A percentile compares a stretch with the other conserved stretches of the same genome.
Conservation (phyloP, 2,329 filamentous ascomycete species). For the Monilinia aucupariae region DNA sequence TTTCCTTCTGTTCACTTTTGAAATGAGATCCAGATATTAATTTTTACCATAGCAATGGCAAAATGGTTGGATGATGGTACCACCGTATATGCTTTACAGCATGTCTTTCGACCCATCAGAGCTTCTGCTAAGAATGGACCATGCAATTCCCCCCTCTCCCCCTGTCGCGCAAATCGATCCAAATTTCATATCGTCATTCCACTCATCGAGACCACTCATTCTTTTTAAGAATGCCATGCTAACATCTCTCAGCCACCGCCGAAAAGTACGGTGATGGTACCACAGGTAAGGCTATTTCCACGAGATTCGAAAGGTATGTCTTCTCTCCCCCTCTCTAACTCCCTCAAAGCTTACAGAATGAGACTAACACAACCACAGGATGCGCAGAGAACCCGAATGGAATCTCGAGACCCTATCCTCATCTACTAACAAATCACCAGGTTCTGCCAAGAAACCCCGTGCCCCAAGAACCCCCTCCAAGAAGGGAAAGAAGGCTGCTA, state of each 20-base stretch:
- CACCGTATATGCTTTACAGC: constrained; percentile 28
- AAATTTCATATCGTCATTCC: constrained; percentile 19
- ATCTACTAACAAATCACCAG: constrained; percentile 19
- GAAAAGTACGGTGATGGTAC: constrained; percentile 27
- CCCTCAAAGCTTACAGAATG: not conserved
- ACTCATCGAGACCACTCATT: constrained; percentile 16
- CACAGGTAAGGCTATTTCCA: constrained; percentile 31
- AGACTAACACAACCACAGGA: constrained; percentile 3
- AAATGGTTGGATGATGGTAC: constrained; percentile 26
- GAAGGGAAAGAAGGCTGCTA: constrained; percentile 10
- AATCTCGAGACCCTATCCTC: constrained; percentile 18
- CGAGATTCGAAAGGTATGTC: constrained; percentile 28
- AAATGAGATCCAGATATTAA: constrained; percentile 20
- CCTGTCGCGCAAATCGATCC: not conserved
- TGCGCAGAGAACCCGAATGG: constrained; percentile 27
- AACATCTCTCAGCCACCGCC: constrained; percentile 31
- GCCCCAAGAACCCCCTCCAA: not conserved
- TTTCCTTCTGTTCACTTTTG: not conserved
- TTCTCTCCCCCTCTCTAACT: not conserved
- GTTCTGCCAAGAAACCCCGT: constrained; percentile 10
- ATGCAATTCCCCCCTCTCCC: constrained; percentile 1
- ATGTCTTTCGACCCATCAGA: constrained; percentile 32
- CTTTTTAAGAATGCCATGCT: constrained; percentile 22
- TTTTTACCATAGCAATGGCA: constrained; percentile 24
- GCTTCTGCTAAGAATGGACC: constrained; percentile 22